Conservation (phyloP, 495 filamentous ascomycete species). For the Daldinia childiae region DNA sequence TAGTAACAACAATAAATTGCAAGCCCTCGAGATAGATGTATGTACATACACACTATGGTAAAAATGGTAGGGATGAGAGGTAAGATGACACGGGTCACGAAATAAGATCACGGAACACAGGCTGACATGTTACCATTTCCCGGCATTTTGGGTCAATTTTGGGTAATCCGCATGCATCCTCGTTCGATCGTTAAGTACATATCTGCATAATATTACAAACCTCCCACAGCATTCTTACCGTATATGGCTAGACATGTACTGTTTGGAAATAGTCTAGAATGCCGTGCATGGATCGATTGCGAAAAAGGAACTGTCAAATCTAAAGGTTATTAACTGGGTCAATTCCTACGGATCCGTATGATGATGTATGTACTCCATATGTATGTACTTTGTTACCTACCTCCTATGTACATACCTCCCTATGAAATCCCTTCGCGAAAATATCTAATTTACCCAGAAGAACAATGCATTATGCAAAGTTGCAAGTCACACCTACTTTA, state of each 20-base stretch:
- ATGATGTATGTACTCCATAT: neutral
- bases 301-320: slow-evolving; percentile 17
- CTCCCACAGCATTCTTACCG: neutral
- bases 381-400: neutral
- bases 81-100: slow-evolving; percentile 43
- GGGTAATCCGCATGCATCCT: slow-evolving; percentile 10
- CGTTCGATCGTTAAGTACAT: neutral
- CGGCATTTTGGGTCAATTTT: slow-evolving; percentile 19
- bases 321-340: slow-evolving; percentile 20
- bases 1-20: slow-evolving; percentile 27
- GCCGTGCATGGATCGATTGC: neutral
- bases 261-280: slow-evolving; percentile 4
- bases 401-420: no score
- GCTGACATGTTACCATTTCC: slow-evolving; percentile 14
- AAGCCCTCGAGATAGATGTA: slow-evolving; percentile 8
- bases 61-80: slow-evolving; percentile 4
- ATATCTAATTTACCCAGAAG: neutral
- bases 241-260: neutral
- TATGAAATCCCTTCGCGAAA: neutral
- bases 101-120: slow-evolving; percentile 17
- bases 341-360: neutral
- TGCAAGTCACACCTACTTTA: neutral
- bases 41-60: neutral
- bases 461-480: slow-evolving; percentile 14
- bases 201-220: neutral